Conservation (phyloP, 805 yeast species). For the Ogataea philodendri region DNA sequence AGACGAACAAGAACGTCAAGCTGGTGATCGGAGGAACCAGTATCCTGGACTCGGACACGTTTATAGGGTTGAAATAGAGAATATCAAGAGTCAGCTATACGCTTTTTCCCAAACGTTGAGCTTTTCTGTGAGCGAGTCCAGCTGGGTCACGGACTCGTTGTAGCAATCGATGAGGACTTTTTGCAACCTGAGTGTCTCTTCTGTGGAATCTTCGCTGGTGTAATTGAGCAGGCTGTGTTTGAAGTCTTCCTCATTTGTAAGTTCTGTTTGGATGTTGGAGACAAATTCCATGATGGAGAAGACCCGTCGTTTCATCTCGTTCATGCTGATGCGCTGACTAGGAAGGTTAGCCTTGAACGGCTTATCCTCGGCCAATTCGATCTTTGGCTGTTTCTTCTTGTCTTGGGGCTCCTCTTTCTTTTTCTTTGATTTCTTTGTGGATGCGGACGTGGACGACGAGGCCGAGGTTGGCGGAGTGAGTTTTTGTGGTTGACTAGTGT, state of each 20-base stretch:
- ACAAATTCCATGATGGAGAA: slow-evolving; percentile 90
- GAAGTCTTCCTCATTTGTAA: slow-evolving; percentile 68
- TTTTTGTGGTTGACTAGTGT: slow-evolving; percentile 17
- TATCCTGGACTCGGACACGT: slow-evolving; percentile 46
- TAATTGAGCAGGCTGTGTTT: slow-evolving; percentile 36
- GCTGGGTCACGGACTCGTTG: slow-evolving; percentile 56
- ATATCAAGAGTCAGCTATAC: slow-evolving; percentile 51
- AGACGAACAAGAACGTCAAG: slow-evolving; percentile 54
- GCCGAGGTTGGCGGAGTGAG: slow-evolving; percentile 24
- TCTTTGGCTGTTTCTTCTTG: slow-evolving; percentile 21
- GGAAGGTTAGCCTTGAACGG: slow-evolving; percentile 85
- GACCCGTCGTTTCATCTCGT: slow-evolving; percentile 84
- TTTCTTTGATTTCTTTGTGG: slow-evolving; percentile 20
- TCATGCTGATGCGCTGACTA: slow-evolving; percentile 65
- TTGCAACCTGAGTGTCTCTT: slow-evolving; percentile 31
- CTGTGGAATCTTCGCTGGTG: slow-evolving; percentile 23
- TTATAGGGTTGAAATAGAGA: slow-evolving; percentile 20
- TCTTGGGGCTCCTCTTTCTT: slow-evolving; percentile 21
- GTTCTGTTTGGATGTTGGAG: slow-evolving; percentile 80
- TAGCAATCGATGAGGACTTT: slow-evolving; percentile 47
- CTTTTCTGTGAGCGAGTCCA: slow-evolving; percentile 73
- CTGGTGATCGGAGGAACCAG: slow-evolving; percentile 80
- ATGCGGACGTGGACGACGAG: slow-evolving; percentile 14
- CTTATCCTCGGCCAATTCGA: slow-evolving; percentile 53
- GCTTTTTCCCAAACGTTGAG: slow-evolving; percentile 77